These are phyloP conservation scores for Talaromyces sp. DNA, from an alignment of 2,329 filamentous ascomycete species.

Conservation along the genomic window DNA sequence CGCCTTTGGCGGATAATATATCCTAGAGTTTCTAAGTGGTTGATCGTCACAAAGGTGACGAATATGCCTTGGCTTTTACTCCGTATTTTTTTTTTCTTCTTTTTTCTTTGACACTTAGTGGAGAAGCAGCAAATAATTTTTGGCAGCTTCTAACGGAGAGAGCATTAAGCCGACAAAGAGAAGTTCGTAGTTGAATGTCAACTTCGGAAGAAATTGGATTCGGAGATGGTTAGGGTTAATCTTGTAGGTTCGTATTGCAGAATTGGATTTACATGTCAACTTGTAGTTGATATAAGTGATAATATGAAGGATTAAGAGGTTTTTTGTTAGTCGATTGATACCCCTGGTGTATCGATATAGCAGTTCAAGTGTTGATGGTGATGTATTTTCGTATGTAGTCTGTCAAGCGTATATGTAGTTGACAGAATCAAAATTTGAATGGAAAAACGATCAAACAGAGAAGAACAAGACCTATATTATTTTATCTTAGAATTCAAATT, in stretches of 20 bases:
- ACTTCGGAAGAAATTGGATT: background rate
- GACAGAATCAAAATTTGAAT: background rate
- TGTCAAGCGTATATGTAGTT: background rate
- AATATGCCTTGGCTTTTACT: background rate
- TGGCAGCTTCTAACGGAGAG: background rate
- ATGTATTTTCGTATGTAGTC: background rate
- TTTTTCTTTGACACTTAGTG: background rate
- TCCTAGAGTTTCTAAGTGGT: background rate
- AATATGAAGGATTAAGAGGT: too few relatives aligned
- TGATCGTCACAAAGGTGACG: background rate
- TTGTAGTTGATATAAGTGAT: too few relatives aligned
- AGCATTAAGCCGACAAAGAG: background rate
- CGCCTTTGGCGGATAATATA: background rate
- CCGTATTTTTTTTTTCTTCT: background rate
- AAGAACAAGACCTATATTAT: background rate
- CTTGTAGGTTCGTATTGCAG: background rate
- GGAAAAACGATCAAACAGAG: too few relatives aligned
- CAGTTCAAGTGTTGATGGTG: background rate
- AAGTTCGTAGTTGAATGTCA: background rate
- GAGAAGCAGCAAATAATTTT: background rate
- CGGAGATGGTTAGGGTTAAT: background rate
- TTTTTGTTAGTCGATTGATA: too few relatives aligned
- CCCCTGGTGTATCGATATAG: too few relatives aligned
- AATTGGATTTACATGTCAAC: background rate
- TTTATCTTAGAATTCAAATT: background rate